phyloP scores from a whole-genome alignment of 495 filamentous ascomycete species.

The Daldinia bambusicola region DNA sequence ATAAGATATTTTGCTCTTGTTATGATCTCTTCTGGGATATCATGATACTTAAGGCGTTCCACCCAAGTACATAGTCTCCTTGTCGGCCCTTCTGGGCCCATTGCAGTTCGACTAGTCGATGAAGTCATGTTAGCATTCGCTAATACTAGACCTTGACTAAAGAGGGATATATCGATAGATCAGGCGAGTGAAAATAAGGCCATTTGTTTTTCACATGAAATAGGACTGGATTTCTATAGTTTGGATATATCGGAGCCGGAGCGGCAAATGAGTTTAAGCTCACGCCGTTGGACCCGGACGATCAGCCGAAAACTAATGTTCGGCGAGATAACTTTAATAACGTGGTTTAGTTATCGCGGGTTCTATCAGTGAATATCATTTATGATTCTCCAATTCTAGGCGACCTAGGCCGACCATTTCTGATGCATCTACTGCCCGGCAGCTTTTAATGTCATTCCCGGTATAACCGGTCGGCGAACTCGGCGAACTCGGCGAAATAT shows the following conservation, averaged over 20 bases:
- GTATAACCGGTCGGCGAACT: neutral
- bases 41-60: neutral
- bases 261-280: neutral
- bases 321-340: neutral
- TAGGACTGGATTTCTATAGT: neutral
- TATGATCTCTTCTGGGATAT: neutral
- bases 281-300: neutral
- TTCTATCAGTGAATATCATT: neutral
- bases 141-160: neutral
- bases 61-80: neutral
- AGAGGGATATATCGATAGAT: neutral
- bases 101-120: neutral
- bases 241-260: neutral
- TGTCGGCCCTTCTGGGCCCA: neutral
- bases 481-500: too few relatives aligned
- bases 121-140: neutral
- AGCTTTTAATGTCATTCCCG: neutral
- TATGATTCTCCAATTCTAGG: neutral
- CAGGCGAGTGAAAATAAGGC: neutral
- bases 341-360: neutral
- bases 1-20: constrained; percentile 3
- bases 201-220: neutral
- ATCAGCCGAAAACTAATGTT: neutral
- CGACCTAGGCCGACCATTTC: neutral
- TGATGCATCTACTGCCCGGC: neutral